Base-by-base conservation (phyloP, 768 basidiomycete genomes). In the Tylopilus rubrobrunneus region DNA sequence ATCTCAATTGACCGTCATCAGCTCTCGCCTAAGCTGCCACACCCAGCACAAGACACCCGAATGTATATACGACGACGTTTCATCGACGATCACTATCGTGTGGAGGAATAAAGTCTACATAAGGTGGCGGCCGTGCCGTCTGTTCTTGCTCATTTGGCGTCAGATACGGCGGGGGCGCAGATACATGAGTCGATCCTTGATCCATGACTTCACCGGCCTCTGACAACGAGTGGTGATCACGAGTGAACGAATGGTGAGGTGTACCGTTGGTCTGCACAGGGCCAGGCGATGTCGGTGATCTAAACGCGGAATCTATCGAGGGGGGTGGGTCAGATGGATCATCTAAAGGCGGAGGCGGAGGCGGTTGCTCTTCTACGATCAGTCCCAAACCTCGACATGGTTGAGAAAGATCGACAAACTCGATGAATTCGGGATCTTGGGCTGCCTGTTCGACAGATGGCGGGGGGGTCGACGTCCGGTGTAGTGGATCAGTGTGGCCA, bases 311-410 rank as follows among this genome's bases (percentile, higher is more conserved):
- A 68, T 93, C 88, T 61, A 93, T 93, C 7, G 87, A 89, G 12
- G 91, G 91, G 5, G 91, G 91, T 21, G 90, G 91, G 66, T 93
- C 91, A 2, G 84, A 85, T 21, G 91, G 91, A 68, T 93, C 91
- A 62, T 93, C 91, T 74, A 92, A 79, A 33, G 85, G 83, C 17
- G 86, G 86, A 0, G 89, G 89, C 5, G 90, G 91, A 0, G 87
- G 89, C 1, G 78, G 83, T 74, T 71, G 58, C 62, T 69, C 51
- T 45, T 84, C 84, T 33, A 85, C 71, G 14, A 81, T 80, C 42
- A 89, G 63, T 40, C 77, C 80, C 42, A 90, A 68, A 3, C 78
- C 79, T 58, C 84, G 83, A 33, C 83, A 77, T 25, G 83, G 75
- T 54, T 80, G 79, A 51, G 73, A 74, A 40, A 85, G 73, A 51